These are phyloP conservation scores for Leavenworthia alabamica DNA, from an alignment of 345 rosid species.

Conservation along the genomic window DNA sequence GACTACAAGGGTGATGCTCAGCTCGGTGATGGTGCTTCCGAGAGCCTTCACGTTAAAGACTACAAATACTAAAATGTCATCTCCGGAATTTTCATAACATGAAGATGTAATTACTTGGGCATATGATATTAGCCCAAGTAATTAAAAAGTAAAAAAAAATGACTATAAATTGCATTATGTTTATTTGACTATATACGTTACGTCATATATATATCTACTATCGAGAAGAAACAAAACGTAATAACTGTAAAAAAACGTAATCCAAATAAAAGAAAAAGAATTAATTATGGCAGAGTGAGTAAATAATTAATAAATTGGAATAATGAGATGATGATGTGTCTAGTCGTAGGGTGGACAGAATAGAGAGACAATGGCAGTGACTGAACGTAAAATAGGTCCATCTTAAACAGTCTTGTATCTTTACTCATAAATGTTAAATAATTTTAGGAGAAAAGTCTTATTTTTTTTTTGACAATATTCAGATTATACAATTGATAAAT, in stretches of 20 bases:
- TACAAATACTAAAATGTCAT: constrained; percentile 21
- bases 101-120: neutral
- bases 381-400: constrained; percentile 11
- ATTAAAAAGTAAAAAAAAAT: too few relatives aligned
- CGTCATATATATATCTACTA: too few relatives aligned
- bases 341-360: constrained; percentile 30
- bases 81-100: neutral
- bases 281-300: neutral
- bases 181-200: neutral
- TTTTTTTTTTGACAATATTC: neutral
- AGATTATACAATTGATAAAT: constrained; percentile 15
- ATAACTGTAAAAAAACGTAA: neutral
- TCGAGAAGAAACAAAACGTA: too few relatives aligned
- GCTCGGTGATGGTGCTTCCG: constrained; percentile 69
- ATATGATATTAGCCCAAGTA: neutral
- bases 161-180: neutral
- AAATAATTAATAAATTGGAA: constrained; percentile 3
- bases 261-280: neutral
- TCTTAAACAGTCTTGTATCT: constrained; percentile 15
- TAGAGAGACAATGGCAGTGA: constrained; percentile 36
- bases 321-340: constrained; percentile 37
- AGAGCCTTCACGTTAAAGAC: constrained; percentile 57
- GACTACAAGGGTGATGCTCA: constrained; percentile 68
- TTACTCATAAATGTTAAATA: constrained; percentile 6
- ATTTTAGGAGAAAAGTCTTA: neutral